A percentile compares a stretch with the other conserved stretches of the same genome.
Evolutionary conservation across 2,329 filamentous ascomycete genomes (phyloP).

Genomic region (Sordariomycetes sp.): DNA sequence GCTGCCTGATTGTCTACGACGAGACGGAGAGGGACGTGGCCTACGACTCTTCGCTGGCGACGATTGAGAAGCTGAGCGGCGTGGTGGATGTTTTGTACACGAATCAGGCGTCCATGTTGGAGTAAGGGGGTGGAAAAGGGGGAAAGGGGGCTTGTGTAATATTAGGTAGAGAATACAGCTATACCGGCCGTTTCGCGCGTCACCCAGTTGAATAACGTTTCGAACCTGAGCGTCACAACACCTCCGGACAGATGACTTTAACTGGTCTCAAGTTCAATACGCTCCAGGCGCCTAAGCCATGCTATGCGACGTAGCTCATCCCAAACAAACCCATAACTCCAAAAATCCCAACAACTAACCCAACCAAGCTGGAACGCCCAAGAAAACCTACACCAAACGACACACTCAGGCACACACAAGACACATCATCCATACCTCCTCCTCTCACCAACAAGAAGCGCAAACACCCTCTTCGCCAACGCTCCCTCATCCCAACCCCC

Average conservation of each 20-base stretch:
- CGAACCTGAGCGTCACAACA: neutral
- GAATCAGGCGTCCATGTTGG: constrained; percentile 90
- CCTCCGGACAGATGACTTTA: neutral
- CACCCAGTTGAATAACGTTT: neutral
- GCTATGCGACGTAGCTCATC: neutral
- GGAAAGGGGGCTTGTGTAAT: constrained; percentile 2
- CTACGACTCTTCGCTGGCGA: constrained; percentile 88
- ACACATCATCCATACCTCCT: constrained; percentile 9
- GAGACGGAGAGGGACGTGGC: constrained; percentile 88
- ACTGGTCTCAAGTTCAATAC: neutral
- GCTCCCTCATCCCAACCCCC: constrained; percentile 37
- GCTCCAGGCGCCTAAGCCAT: neutral
- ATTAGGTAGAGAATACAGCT: neutral
- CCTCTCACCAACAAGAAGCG: constrained; percentile 39
- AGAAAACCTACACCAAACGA: neutral
- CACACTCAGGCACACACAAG: neutral
- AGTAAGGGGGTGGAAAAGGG: constrained; percentile 40
- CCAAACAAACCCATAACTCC: constrained; percentile 5
- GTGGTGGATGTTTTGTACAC: constrained; percentile 97
- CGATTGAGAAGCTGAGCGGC: constrained; percentile 92
- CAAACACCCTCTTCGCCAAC: constrained; percentile 41
- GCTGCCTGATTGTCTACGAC: constrained; percentile 93
- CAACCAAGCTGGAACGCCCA: neutral
- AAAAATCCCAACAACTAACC: constrained; percentile 6
- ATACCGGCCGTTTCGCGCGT: neutral